A percentile compares a stretch with the other conserved stretches of the same genome.
Evolutionary conservation across 192 early-diverging fungal species (phyloP).

Genomic region (Coemansia sp.): DNA sequence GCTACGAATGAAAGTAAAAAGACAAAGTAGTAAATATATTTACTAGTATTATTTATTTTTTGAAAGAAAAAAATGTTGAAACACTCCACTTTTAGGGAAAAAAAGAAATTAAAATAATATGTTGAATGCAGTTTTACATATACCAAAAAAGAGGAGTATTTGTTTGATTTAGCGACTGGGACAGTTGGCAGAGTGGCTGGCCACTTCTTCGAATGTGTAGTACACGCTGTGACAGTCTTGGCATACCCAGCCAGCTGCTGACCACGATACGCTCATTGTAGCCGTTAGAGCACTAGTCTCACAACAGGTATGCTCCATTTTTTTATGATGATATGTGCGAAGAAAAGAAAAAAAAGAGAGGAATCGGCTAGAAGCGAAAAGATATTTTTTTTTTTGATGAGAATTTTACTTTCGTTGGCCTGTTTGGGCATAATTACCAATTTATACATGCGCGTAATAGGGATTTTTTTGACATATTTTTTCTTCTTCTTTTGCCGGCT

Average conservation of each 20-base stretch:
- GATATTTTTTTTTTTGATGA: not conserved
- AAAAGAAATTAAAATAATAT: not conserved
- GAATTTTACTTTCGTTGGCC: not conserved
- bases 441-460: not conserved
- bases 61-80: not conserved
- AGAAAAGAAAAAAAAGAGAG: not conserved
- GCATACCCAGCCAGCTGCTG: constrained; percentile 33
- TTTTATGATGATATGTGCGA: not conserved
- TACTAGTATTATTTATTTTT: constrained; percentile 7
- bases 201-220: constrained; percentile 47
- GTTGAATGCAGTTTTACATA: constrained; percentile 3
- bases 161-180: constrained; percentile 8
- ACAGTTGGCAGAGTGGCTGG: constrained; percentile 36
- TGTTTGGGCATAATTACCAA: not conserved
- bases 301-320: not conserved
- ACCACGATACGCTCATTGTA: constrained; percentile 3
- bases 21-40: constrained; percentile 13
- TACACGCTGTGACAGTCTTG: constrained; percentile 36
- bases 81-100: not conserved
- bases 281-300: not conserved
- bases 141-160: not conserved
- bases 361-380: not conserved
- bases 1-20: constrained; percentile 21
- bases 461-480: not conserved
- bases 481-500: too few relatives aligned